Evolutionary conservation across 345 rosid species (phyloP), one percentile per base, ranked within the genome.

Genomic region (Arabidopsis thaliana): DNA sequence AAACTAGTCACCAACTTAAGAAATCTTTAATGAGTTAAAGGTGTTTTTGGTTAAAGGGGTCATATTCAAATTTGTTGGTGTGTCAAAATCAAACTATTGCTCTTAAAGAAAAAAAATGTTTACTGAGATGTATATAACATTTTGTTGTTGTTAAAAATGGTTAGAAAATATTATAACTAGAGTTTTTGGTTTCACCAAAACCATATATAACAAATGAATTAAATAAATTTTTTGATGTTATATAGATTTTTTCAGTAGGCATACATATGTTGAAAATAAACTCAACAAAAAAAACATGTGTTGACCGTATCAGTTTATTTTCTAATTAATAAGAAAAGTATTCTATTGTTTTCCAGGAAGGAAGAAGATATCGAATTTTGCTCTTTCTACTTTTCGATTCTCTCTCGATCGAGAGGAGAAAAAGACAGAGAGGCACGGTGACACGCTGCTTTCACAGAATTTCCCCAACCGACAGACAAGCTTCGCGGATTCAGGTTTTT

Each of bases 401-500:
- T 69, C 36, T 51, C 69, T 76, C 38, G 74, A 76, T 68, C 74
- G 62, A 75, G 73, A 75, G 66, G 73, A 75, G 66, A 66, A 59
- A 36, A 22, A 58, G 37, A 40, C 66, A 77, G 72, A 49, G 76
- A 65, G 49, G 48, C 45, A 59, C 60, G 71, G 48, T 38, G 51
- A 22, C 33, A 22, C 48, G 61, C 37, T 70, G 72, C 61, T 14
- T 37, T 13, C 14, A 65, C 7, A 59, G 32, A 59, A 59, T 40
- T 59, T 45, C 24, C 24, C 69, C 73, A 23, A 78, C 49, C 81
- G 58, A 65, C 72, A 72, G 20, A 16, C 20, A 16, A 16, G 56
- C 50, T 63, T 77, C 32, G 5, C 53, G 11, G 46, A 12, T 61
- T 56, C 62, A 48, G 80, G 67, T 77, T 58, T 48, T 16, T 63